Conservation (phyloP, 208 protist genomes). For the Crithidia fasciculata region DNA sequence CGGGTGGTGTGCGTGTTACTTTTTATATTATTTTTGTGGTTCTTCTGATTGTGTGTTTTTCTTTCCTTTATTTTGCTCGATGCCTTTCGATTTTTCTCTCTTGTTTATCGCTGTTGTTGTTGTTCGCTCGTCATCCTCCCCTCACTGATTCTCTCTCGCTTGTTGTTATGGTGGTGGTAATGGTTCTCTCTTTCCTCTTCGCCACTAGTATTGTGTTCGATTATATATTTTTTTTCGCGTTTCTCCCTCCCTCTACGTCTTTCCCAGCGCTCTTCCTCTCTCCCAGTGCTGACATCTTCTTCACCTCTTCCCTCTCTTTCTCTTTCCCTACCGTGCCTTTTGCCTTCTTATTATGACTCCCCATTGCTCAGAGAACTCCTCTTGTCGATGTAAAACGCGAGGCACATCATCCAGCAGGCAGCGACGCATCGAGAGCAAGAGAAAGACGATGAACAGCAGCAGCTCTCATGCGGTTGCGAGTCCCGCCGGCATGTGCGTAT, state of each 20-base stretch:
- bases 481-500: no score
- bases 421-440: no score
- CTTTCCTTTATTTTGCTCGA: neutral
- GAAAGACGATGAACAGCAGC: no score
- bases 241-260: neutral
- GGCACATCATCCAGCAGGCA: no score
- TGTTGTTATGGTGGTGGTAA: conserved; percentile 4
- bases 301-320: no score
- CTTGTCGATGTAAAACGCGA: neutral
- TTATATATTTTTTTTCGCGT: conserved; percentile 4
- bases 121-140: conserved; percentile 2
- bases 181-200: conserved; percentile 9
- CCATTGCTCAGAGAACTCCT: no score
- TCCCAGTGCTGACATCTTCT: no score
- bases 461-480: no score
- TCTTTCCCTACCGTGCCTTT: no score
- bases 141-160: conserved; percentile 3
- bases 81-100: neutral
- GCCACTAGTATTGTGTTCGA: neutral
- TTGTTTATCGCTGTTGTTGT: neutral
- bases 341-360: no score
- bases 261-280: no score
- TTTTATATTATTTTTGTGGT: neutral
- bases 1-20: neutral
- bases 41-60: neutral